A percentile compares a stretch with the other conserved stretches of the same genome.
phyloP scores from a whole-genome alignment of 441 rosid genomes.

The Adansonia rubrostipa region DNA sequence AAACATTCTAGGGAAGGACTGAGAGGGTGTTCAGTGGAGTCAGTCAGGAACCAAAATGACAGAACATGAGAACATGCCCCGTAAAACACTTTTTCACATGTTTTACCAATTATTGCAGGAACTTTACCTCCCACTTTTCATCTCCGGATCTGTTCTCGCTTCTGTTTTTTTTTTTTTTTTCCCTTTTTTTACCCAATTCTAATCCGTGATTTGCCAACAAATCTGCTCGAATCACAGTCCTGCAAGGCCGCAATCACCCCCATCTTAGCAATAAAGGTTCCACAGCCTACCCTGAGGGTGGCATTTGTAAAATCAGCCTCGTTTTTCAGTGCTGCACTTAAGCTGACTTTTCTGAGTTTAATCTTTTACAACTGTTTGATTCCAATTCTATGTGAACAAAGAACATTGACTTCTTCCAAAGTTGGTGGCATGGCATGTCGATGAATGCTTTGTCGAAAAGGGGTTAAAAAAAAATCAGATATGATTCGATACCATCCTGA shows the following conservation, averaged over 20 bases:
- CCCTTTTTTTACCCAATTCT: neutral
- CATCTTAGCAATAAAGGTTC: neutral
- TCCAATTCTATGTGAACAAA: neutral
- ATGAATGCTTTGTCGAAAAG: neutral
- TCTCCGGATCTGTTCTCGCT: conserved; percentile 18
- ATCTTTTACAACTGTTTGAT: neutral
- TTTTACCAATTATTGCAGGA: conserved; percentile 34
- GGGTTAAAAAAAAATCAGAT: neutral
- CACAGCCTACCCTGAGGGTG: neutral
- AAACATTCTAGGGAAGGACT: conserved; percentile 27
- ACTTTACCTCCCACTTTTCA: conserved; percentile 11
- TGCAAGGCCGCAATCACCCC: conserved; percentile 2
- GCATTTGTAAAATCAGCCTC: neutral
- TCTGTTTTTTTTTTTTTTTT: no score
- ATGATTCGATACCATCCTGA: neutral
- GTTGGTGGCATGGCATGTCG: conserved; percentile 15
- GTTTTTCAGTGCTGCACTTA: neutral
- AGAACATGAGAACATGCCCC: conserved; percentile 22
- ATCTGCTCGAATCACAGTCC: conserved; percentile 25
- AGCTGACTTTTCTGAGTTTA: neutral
- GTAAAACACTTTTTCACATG: conserved; percentile 36
- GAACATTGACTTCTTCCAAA: conserved; percentile 17
- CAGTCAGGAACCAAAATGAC: conserved; percentile 27
- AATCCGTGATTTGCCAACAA: conserved; percentile 18
- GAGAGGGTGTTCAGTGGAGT: no score